phyloP scores from a whole-genome alignment of 2,329 filamentous ascomycete genomes.

The Aspergillus felis region DNA sequence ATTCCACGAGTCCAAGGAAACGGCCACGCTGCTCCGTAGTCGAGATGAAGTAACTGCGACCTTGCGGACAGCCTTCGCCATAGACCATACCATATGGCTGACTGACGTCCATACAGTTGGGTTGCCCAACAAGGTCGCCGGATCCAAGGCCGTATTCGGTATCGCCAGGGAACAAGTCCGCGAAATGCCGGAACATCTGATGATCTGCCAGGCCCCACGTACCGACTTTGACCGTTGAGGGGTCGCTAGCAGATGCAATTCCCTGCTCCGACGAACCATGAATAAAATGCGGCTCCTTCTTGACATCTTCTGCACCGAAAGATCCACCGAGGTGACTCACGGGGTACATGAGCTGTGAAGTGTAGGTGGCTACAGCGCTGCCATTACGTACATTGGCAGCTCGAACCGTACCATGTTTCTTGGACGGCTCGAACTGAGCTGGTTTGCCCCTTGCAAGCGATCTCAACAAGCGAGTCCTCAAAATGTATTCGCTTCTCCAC shows the following conservation, averaged over 20 bases:
- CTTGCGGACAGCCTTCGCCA: constrained; percentile 82
- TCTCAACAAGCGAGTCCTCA: constrained; percentile 77
- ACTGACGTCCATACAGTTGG: constrained; percentile 88
- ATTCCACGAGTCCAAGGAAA: constrained; percentile 63
- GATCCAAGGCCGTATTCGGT: constrained; percentile 73
- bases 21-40: constrained; percentile 71
- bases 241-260: constrained; percentile 76
- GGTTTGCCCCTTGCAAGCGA: constrained; percentile 81
- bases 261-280: constrained; percentile 79
- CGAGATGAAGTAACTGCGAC: constrained; percentile 72
- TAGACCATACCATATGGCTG: constrained; percentile 78
- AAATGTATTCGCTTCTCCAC: constrained; percentile 93
- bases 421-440: constrained; percentile 47
- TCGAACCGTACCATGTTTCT: constrained; percentile 51
- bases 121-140: constrained; percentile 68
- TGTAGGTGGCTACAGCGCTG: constrained; percentile 77
- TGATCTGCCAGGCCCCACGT: constrained; percentile 77
- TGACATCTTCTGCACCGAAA: constrained; percentile 63
- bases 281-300: constrained; percentile 72
- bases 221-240: constrained; percentile 68
- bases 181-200: constrained; percentile 70
- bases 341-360: constrained; percentile 73
- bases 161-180: constrained; percentile 70
- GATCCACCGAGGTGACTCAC: constrained; percentile 76
- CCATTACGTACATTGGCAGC: constrained; percentile 59